Base-by-base conservation (phyloP, 2,329 filamentous ascomycete species). In the Aspergillus niger region DNA sequence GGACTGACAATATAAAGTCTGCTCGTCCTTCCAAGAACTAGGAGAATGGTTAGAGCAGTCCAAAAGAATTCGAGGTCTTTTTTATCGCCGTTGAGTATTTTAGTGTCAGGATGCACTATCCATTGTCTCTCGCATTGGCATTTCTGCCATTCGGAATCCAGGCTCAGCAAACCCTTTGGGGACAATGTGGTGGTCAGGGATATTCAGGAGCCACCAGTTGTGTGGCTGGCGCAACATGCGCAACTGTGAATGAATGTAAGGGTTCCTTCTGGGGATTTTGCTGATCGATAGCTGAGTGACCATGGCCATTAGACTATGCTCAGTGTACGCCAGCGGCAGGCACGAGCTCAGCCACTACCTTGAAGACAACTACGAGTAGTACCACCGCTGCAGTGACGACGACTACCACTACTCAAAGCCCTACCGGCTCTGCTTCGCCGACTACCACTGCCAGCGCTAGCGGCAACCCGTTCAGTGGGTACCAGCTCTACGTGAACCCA, bases 391-490 rank as follows among this genome's bases (percentile, higher is more conserved):
- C 13, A 7, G 20, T 30, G 26, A 50, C 24, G 28, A 36, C 28
- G 1, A 28, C 47, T 1, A 24, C 47, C n/a, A n/a, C 47, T 5
- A 51, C 26, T 20, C 17, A 20, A 5, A 22, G 11, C 26, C 26
- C 48, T 1, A 32, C 24, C 8, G 8, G 5, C 3, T 30, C 26
- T 11, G 26, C 8, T 50, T 60, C 62, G 17, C 43, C 67, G 8
- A 53, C 61, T 3, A 61, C 63, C 17, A 64, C 68, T 3, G 67
- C 65, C 8, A 56, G 62, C 10, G 55, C 67, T 28, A 63, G 80
- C 15, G 86, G 85, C 28, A 85, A 85, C 67, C 80, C 81, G 0
- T 83, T 84, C 60, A 72, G 73, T 7, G 82, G 81, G n/a, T 78
- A 81, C 60, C 74, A 80, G 61, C 77, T 82, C 49, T 84, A 83